phyloP scores from a whole-genome alignment of 2,329 filamentous ascomycete genomes.

The Taxawa tesnikishii region DNA sequence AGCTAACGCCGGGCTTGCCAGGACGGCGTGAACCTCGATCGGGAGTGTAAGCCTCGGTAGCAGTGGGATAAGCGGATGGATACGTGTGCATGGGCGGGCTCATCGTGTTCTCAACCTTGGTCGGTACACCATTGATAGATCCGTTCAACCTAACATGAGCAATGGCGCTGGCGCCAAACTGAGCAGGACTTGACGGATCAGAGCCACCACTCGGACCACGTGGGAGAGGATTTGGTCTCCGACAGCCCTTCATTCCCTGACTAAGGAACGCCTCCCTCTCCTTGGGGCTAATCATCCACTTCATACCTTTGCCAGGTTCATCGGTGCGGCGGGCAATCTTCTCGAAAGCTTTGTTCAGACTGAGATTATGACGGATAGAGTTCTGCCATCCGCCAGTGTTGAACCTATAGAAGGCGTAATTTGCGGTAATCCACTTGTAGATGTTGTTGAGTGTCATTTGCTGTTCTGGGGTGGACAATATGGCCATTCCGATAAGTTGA shows the following conservation, averaged over 20 bases:
- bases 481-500: slow-evolving; percentile 92
- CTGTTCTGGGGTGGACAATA: slow-evolving; percentile 73
- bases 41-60: slow-evolving; percentile 41
- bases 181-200: slow-evolving; percentile 16
- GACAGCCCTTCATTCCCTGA: slow-evolving; percentile 39
- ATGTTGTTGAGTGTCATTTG: slow-evolving; percentile 87
- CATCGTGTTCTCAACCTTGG: slow-evolving; percentile 14
- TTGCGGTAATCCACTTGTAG: slow-evolving; percentile 81
- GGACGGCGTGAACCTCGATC: slow-evolving; percentile 37
- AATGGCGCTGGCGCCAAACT: slow-evolving; percentile 44
- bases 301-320: slow-evolving; percentile 97
- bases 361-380: slow-evolving; percentile 92
- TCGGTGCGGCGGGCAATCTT: slow-evolving; percentile 88
- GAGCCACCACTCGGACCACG: slow-evolving; percentile 14
- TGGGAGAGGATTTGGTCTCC: slow-evolving; percentile 20
- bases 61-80: slow-evolving; percentile 30
- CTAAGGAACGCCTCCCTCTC: slow-evolving; percentile 78
- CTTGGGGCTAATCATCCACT: slow-evolving; percentile 87
- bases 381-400: slow-evolving; percentile 93
- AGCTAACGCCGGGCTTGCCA: slow-evolving; percentile 21
- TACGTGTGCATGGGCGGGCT: slow-evolving; percentile 29
- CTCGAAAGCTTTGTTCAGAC: slow-evolving; percentile 85
- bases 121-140: slow-evolving; percentile 4
- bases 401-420: slow-evolving; percentile 87
- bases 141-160: slow-evolving; percentile 5